Evolutionary conservation across 305 asterid genomes (phyloP), one percentile per base, ranked within the genome.

Genomic region (Fraxinus ornus): DNA sequence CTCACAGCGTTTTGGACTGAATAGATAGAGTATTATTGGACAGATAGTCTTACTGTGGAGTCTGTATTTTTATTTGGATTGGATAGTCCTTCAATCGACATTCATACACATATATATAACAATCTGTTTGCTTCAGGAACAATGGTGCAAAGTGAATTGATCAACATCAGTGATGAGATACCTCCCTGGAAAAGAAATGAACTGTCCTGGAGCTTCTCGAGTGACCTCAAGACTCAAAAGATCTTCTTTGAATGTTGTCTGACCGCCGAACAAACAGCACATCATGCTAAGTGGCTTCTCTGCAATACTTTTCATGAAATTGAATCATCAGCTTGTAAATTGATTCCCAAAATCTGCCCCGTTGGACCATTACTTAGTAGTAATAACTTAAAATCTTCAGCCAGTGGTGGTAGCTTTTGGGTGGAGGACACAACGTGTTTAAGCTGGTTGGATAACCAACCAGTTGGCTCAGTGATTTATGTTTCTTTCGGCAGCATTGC

Each of bases 401-500:
- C 76, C 60, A n/a, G 44, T 79, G 26, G 60, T 1, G 70, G 22
- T 7, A 75, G 62, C 52, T 81, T 60, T 30, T 41, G 64, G 77
- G 73, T 8, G 26, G 84, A 85, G 84, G 84, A 84, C 32, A 57
- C 82, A 7, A 77, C 84, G 13, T 80, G 84, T 26, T 22, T 84
- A 24, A 78, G 47, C 64, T 80, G 87, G 87, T 78, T 84, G n/a
- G 84, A 77, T 26, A 35, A 8, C 1, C 89, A 90, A 75, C 82
- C 84, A 1, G 22, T 73, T 5, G 80, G 77, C 19, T 86, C 94
- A 1, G 92, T 91, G n/a, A 66, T 91, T 7, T 90, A 90, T 21
- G 89, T 91, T 68, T 82, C 93, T 9, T 91, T 90, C 30, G 92
- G 94, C 26, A 91, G 93, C 84, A 6, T 84, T 12, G 82, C 84